phyloP scores from a whole-genome alignment of 1,284 basidiomycete genomes.

The Hortiboletus rubellus region DNA sequence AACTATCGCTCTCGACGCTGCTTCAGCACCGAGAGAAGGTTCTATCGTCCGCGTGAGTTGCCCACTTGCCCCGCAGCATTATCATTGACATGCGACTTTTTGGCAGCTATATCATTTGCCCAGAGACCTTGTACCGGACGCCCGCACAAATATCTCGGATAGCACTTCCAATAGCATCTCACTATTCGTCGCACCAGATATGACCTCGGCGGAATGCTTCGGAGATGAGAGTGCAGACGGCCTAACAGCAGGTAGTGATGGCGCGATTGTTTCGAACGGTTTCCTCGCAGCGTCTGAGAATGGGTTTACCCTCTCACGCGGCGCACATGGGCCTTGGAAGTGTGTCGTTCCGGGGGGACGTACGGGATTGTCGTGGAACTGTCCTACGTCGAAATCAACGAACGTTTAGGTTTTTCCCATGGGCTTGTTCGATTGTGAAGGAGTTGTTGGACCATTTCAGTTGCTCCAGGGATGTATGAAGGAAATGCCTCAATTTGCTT shows the following conservation, averaged over 20 bases:
- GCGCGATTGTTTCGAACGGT: conserved; percentile 31
- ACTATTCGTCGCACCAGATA: conserved; percentile 23
- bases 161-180: conserved; percentile 16
- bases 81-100: neutral
- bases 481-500: too few species aligned
- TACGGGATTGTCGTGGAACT: conserved; percentile 22
- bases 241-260: neutral
- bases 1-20: conserved; percentile 67
- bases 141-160: neutral
- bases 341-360: conserved; percentile 41
- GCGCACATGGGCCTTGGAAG: conserved; percentile 36
- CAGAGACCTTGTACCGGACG: neutral
- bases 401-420: neutral
- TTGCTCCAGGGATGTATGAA: too few species aligned
- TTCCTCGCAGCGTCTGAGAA: conserved; percentile 64
- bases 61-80: neutral
- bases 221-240: conserved; percentile 2
- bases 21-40: conserved; percentile 57
- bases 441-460: too few species aligned
- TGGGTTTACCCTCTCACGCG: conserved; percentile 45
- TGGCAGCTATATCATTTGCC: conserved; percentile 23
- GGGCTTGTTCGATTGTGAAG: too few species aligned
- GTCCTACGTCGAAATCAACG: neutral
- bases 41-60: conserved; percentile 59
- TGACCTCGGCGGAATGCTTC: neutral